Base-by-base conservation (phyloP, 371 early-diverging fungal species). In the Syncephalastrum monosporum region DNA sequence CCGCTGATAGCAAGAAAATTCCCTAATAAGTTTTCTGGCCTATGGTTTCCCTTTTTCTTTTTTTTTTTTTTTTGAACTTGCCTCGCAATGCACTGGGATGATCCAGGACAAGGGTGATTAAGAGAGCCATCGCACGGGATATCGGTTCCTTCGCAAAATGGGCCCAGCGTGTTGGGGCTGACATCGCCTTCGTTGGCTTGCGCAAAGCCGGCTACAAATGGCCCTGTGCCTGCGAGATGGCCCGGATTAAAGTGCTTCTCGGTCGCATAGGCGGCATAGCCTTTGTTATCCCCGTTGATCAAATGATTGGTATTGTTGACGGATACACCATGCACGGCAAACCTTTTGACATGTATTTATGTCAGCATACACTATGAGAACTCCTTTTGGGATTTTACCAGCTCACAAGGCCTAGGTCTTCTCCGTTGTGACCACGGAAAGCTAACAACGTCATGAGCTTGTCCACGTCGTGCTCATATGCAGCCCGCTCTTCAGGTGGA, bases 221-320 rank as follows among this genome's bases (percentile, higher is more conserved):
- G 54, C 13, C 64, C 67, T 21, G 57, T 59, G 10, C 69, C 66
- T 13, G 68, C 38, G n/a, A 63, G 44, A 41, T 38, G 44, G 3
- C 54, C 38, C 15, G 44, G 61, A 53, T 71, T 69, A 43, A 74
- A 65, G 33, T 67, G 50, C 6, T 68, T 61, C 57, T 87, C 87
- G 42, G 72, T 68, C 3, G 76, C 33, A 64, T 81, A 83, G 16
- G 79, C 71, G 14, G 87, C 87, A 59, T 79, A 84, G 0, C 89
- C 89, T 66, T 89, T 89, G 69, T 89, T 89, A 59, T 89, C 89
- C 4, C 85, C 86, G 51, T 75, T 76, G 13, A 87, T 69, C 25
- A 81, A 60, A 53, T 57, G 54, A 56, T 86, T 86, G 7, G 72
- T 72, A 27, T 72, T 77, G 42, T 83, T 82, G 60, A 89, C 77